Conservation (phyloP, 441 rosid species). For the Breynia disticha region DNA sequence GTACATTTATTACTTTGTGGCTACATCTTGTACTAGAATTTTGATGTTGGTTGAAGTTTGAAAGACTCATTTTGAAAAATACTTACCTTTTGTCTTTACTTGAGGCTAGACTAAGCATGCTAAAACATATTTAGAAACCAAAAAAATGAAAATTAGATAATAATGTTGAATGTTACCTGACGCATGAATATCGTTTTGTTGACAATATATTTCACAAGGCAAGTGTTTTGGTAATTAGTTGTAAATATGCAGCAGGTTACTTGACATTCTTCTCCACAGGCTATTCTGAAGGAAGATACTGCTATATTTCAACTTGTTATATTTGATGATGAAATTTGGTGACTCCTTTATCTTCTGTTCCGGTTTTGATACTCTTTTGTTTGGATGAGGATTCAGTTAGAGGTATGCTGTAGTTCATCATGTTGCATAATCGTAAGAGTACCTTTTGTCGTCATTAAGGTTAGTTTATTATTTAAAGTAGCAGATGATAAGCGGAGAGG, state of each 20-base stretch:
- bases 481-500: conserved; percentile 15
- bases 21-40: background rate
- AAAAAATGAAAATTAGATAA: background rate
- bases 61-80: no score
- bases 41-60: no score
- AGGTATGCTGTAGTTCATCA: conserved; percentile 56
- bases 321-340: conserved; percentile 62
- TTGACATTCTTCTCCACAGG: conserved; percentile 81
- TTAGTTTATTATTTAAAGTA: conserved; percentile 46
- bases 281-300: conserved; percentile 74
- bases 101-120: no score
- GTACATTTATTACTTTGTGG: background rate
- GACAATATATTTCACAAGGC: conserved; percentile 19
- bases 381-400: conserved; percentile 82
- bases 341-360: conserved; percentile 59
- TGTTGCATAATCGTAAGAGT: conserved; percentile 45
- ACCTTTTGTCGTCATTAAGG: conserved; percentile 40
- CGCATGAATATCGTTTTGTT: conserved; percentile 2
- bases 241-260: conserved; percentile 58
- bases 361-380: conserved; percentile 64
- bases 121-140: background rate
- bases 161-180: background rate
- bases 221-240: conserved; percentile 36
- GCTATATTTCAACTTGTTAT: conserved; percentile 60
- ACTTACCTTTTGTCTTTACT: no score